A percentile compares a stretch with the other conserved stretches of the same genome.
Conservation (phyloP, 75 land plant genomes). For the Picea glauca region DNA sequence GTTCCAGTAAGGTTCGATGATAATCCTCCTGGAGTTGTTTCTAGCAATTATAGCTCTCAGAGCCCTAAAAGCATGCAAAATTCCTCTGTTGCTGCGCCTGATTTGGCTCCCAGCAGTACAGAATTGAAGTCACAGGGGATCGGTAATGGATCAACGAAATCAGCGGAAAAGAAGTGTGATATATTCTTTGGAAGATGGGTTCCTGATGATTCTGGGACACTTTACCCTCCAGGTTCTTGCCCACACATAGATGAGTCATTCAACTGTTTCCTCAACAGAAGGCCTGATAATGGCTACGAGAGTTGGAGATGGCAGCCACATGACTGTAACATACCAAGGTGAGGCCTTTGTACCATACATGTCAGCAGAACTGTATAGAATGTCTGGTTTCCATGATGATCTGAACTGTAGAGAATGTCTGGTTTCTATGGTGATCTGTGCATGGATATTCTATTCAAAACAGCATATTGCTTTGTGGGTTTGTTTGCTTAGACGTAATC, state of each 20-base stretch:
- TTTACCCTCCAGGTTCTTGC: constrained; percentile 29
- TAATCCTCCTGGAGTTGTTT: neutral
- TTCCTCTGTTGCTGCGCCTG: neutral
- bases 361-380: too few relatives aligned
- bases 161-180: constrained; percentile 19
- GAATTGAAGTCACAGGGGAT: neutral
- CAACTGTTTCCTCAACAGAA: constrained; percentile 42
- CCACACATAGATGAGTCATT: constrained; percentile 45
- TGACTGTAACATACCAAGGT: constrained; percentile 51
- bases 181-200: constrained; percentile 46
- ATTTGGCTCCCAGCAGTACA: neutral
- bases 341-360: neutral
- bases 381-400: neutral
- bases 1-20: neutral
- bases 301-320: constrained; percentile 56
- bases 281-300: constrained; percentile 39
- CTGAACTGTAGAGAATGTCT: neutral
- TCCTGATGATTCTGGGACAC: constrained; percentile 27
- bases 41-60: neutral
- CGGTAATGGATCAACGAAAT: neutral
- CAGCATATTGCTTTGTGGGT: neutral
- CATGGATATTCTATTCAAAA: neutral
- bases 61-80: too few relatives aligned
- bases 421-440: neutral
- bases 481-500: constrained; percentile 4